Percentiles rank a stretch among this genome's conserved stretches.
Evolutionary conservation across 2,329 filamentous ascomycete genomes (phyloP).

Genomic region (Juglanconis oblonga): DNA sequence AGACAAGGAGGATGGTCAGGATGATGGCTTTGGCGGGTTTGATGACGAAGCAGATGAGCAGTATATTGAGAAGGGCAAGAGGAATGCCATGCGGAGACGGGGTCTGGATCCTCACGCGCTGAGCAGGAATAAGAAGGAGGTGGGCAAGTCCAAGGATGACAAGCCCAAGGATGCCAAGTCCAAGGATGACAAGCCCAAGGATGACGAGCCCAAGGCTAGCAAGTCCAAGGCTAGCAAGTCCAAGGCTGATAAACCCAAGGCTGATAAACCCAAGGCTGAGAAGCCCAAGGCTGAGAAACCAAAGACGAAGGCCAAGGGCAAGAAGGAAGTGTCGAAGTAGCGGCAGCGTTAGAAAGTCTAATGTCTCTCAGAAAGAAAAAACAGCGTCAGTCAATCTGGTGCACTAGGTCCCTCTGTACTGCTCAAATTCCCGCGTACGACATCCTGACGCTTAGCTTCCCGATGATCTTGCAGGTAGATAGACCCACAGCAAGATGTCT

Average conservation of each 20-base stretch:
- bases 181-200: conserved; percentile 11
- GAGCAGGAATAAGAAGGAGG: conserved; percentile 29
- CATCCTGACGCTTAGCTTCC: too few species aligned
- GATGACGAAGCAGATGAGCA: conserved; percentile 70
- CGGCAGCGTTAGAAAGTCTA: conserved; percentile 17
- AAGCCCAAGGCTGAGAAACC: not conserved
- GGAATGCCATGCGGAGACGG: conserved; percentile 69
- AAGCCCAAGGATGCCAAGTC: not conserved
- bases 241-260: not conserved
- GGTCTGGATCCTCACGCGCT: conserved; percentile 69
- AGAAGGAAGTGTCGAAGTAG: conserved; percentile 14
- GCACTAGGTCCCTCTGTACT: too few species aligned
- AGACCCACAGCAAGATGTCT: too few species aligned
- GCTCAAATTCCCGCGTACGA: too few species aligned
- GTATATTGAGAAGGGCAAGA: conserved; percentile 71
- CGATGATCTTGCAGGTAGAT: too few species aligned
- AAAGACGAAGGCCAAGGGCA: conserved; percentile 4
- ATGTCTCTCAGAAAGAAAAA: not conserved
- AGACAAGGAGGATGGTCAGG: conserved; percentile 38
- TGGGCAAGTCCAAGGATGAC: conserved; percentile 13
- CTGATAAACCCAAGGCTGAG: not conserved
- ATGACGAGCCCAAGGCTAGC: conserved; percentile 15
- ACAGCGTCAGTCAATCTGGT: too few species aligned
- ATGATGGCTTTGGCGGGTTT: conserved; percentile 67
- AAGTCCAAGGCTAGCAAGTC: not conserved